phyloP scores from a whole-genome alignment of 768 basidiomycete genomes.

The Hericium erinaceus region DNA sequence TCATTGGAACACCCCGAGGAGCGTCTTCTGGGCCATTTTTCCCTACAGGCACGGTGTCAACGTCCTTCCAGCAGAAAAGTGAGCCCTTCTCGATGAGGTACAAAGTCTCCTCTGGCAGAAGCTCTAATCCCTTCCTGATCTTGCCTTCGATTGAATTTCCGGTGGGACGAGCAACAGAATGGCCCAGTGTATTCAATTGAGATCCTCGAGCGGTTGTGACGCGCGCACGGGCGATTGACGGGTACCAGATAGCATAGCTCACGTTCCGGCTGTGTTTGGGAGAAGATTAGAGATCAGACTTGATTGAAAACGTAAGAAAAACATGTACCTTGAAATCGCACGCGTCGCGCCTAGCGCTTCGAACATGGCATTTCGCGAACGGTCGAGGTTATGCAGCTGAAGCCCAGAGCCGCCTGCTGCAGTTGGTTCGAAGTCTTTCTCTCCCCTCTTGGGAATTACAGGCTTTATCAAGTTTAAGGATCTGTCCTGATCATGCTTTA shows the following conservation, averaged over 20 bases:
- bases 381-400: slow-evolving; percentile 75
- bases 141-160: slow-evolving; percentile 29
- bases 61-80: slow-evolving; percentile 72
- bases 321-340: slow-evolving; percentile 66
- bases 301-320: slow-evolving; percentile 10
- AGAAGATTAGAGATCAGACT: not conserved
- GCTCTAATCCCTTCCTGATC: slow-evolving; percentile 59
- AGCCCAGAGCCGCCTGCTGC: slow-evolving; percentile 54
- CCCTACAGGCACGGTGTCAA: slow-evolving; percentile 16
- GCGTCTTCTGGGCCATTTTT: slow-evolving; percentile 29
- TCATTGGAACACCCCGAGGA: slow-evolving; percentile 64
- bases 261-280: slow-evolving; percentile 49
- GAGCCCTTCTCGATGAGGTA: slow-evolving; percentile 90
- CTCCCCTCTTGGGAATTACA: slow-evolving; percentile 89
- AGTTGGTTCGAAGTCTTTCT: slow-evolving; percentile 93
- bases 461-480: slow-evolving; percentile 35
- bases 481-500: not conserved
- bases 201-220: slow-evolving; percentile 74
- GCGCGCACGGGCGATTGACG: slow-evolving; percentile 51
- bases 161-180: slow-evolving; percentile 50
- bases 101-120: slow-evolving; percentile 91
- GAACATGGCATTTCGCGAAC: slow-evolving; percentile 80
- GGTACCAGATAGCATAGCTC: slow-evolving; percentile 78
- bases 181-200: slow-evolving; percentile 74
- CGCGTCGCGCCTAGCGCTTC: slow-evolving; percentile 65